phyloP scores from a whole-genome alignment of 495 filamentous ascomycete genomes.

The Talaromyces wortmannii region DNA sequence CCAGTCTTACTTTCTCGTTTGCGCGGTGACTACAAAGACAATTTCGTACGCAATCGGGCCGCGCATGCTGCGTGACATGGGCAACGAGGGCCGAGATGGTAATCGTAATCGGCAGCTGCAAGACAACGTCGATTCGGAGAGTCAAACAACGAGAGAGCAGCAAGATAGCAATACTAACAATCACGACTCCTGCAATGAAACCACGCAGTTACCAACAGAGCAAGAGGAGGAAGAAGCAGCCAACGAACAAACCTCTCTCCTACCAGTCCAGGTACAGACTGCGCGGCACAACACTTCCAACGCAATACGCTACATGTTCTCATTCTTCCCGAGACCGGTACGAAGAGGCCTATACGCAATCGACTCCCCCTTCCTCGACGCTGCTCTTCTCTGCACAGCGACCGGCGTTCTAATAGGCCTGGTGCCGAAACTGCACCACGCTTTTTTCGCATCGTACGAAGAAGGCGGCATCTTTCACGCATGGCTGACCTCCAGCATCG shows the following conservation, averaged over 20 bases:
- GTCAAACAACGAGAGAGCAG: not conserved
- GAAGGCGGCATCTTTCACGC: slow-evolving; percentile 66
- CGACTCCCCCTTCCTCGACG: slow-evolving; percentile 47
- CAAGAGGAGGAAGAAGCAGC: slow-evolving; percentile 20
- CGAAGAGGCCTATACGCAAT: slow-evolving; percentile 10
- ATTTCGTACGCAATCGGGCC: slow-evolving; percentile 63
- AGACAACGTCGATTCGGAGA: not conserved
- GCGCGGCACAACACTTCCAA: slow-evolving; percentile 12
- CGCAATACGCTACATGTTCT: slow-evolving; percentile 5
- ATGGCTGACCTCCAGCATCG: slow-evolving; percentile 62
- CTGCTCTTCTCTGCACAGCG: slow-evolving; percentile 58
- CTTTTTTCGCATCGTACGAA: slow-evolving; percentile 56
- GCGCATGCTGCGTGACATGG: slow-evolving; percentile 34
- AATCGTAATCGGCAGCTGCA: not conserved
- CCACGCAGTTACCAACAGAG: slow-evolving; percentile 2
- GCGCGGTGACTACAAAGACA: slow-evolving; percentile 54
- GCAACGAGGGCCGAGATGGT: slow-evolving; percentile 10
- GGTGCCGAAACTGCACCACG: slow-evolving; percentile 50
- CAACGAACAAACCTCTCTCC: slow-evolving; percentile 44
- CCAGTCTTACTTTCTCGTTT: slow-evolving; percentile 64
- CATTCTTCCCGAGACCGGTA: slow-evolving; percentile 8
- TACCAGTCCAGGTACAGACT: slow-evolving; percentile 24
- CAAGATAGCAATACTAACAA: not conserved
- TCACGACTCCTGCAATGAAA: slow-evolving; percentile 5
- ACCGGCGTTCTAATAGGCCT: slow-evolving; percentile 58